phyloP scores from a whole-genome alignment of 768 basidiomycete species.

The Gyrodon lividus region DNA sequence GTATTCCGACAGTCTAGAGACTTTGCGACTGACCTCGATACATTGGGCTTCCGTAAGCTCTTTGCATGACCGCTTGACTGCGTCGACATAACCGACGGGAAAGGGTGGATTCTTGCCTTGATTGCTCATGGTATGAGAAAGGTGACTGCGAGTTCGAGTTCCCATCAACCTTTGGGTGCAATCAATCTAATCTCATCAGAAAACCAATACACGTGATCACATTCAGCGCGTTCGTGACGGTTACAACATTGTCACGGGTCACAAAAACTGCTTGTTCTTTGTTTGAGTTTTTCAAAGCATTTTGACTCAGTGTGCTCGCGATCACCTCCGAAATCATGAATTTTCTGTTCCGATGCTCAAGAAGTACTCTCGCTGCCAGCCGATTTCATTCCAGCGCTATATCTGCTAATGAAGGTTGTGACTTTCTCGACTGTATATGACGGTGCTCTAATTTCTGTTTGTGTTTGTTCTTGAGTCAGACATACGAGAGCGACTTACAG shows the following conservation, averaged over 20 bases:
- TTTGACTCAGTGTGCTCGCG: background rate
- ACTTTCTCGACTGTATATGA: background rate
- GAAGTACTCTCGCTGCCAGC: background rate
- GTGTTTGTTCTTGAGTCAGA: conserved; percentile 37
- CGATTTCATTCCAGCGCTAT: conserved; percentile 14
- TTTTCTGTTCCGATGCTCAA: conserved; percentile 12
- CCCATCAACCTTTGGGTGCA: too few relatives aligned
- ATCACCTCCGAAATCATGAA: conserved; percentile 17
- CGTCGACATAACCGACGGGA: conserved; percentile 46
- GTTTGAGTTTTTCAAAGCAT: too few relatives aligned
- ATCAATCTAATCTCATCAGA: conserved; percentile 10
- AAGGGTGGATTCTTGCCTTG: conserved; percentile 37
- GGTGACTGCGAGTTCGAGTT: background rate
- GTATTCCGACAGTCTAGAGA: background rate
- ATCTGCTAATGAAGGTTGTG: conserved; percentile 21
- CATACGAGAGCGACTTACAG: conserved; percentile 49
- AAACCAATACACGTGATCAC: conserved; percentile 17
- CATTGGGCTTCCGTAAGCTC: conserved; percentile 45
- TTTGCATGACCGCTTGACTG: conserved; percentile 54
- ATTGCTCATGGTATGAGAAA: conserved; percentile 10
- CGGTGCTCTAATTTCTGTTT: background rate
- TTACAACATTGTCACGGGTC: too few relatives aligned
- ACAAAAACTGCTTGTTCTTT: too few relatives aligned
- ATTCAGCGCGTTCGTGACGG: background rate
- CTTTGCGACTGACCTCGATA: conserved; percentile 47